Base-by-base conservation (phyloP, 352 stramenopile species). In the Phytophthora constricta region DNA sequence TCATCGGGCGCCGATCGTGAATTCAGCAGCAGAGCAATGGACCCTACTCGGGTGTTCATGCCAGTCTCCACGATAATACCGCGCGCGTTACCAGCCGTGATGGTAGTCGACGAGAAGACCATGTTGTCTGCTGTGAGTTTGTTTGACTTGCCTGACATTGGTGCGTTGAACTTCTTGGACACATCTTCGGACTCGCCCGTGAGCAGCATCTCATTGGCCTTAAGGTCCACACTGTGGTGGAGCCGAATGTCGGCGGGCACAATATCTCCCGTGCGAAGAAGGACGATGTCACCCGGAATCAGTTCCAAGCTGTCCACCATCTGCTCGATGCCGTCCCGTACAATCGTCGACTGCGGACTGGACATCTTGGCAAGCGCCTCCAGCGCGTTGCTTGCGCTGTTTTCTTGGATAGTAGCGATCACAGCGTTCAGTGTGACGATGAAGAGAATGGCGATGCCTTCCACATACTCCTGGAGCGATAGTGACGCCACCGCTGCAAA, bases 191-290 rank as follows among this genome's bases (percentile, higher is more conserved):
- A 86, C 68, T 98, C 94, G 46, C 94, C 94, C 16, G 94, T 98
- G 8, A 98, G 80, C 60, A 86, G 95, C 51, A 89, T 96, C 83
- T 98, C 91, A 60, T 98, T 95, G 11, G 97, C 77, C 50, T 89
- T 83, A 39, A 79, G 79, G 45, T 86, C 69, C 1, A 80, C 85
- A 41, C 87, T 93, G 33, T 86, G 73, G 13, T 93, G 62, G 7
- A 98, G 72, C 2, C 91, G 68, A 16, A 93, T 86, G 70, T 98
- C 94, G 5, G 87, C 77, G 0, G 91, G 89, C 22, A 98, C 86
- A 52, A 96, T 90, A 60, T 97, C 93, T 11, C 93, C 93, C 16
- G 88, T 93, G 19, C 78, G 70, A 2, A 98, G 81, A 20, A 86
- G 69, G 25, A 98, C 82, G 27, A 92, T 76, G 50, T 86, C 81